phyloP scores from a whole-genome alignment of 1,284 basidiomycete species.

The Coniophora puteana region DNA sequence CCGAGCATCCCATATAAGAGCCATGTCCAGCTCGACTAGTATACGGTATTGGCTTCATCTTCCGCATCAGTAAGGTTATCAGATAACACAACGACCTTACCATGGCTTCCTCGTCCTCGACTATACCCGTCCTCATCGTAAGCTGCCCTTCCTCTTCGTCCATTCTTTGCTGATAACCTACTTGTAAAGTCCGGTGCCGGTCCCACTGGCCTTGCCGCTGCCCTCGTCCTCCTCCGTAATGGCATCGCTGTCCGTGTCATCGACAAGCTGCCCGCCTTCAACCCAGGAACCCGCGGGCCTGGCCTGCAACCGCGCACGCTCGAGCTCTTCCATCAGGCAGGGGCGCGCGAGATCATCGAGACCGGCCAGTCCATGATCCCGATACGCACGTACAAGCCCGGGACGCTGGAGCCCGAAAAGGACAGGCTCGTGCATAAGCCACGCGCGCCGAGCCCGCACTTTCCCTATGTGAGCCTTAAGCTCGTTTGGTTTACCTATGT shows the following conservation, averaged over 20 bases:
- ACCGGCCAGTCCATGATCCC: slow-evolving; percentile 10
- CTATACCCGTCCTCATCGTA: slow-evolving; percentile 5
- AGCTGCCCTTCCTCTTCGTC: background rate
- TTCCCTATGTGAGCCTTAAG: slow-evolving; percentile 15
- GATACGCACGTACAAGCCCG: slow-evolving; percentile 19
- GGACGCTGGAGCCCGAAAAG: slow-evolving; percentile 15
- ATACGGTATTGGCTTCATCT: no score
- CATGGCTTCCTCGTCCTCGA: no score
- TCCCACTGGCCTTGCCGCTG: slow-evolving; percentile 20
- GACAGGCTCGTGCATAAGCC: slow-evolving; percentile 11
- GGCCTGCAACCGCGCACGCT: slow-evolving; percentile 24
- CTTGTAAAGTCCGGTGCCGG: slow-evolving; percentile 19
- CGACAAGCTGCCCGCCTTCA: slow-evolving; percentile 14
- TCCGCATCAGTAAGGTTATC: no score
- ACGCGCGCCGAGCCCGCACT: slow-evolving; percentile 15
- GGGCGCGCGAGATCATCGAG: slow-evolving; percentile 18
- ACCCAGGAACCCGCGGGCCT: slow-evolving; percentile 17
- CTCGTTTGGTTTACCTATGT: background rate
- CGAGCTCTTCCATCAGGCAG: slow-evolving; percentile 25
- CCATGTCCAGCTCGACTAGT: no score
- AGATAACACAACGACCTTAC: no score
- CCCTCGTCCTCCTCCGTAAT: slow-evolving; percentile 17
- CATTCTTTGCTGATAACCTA: background rate
- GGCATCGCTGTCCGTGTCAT: slow-evolving; percentile 22
- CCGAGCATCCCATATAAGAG: no score